Evolutionary conservation across 2,329 filamentous ascomycete genomes (phyloP).

Genomic region (Ceratocystis diversiconidia): DNA sequence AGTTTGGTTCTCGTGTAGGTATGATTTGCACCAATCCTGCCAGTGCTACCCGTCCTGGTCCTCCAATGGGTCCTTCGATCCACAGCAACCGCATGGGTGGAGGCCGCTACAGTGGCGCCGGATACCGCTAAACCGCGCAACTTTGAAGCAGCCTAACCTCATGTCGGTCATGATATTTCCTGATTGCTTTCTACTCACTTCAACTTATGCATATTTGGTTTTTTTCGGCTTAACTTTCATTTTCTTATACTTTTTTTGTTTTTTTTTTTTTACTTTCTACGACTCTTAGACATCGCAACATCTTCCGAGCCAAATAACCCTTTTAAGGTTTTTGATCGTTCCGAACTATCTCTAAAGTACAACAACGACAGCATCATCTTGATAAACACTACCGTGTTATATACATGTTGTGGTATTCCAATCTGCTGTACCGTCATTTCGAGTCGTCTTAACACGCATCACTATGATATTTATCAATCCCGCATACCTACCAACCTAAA

Average conservation of each 20-base stretch:
- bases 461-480: slow-evolving; percentile 8
- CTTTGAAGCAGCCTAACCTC: neutral
- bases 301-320: slow-evolving; percentile 1
- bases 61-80: slow-evolving; percentile 57
- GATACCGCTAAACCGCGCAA: slow-evolving; percentile 36
- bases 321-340: neutral
- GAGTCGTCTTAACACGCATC: slow-evolving; percentile 5
- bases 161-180: slow-evolving; percentile 2
- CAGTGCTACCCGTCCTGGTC: slow-evolving; percentile 74
- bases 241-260: slow-evolving; percentile 8
- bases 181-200: slow-evolving; percentile 7
- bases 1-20: slow-evolving; percentile 93
- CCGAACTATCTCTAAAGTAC: slow-evolving; percentile 5
- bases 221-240: neutral
- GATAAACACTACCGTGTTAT: neutral
- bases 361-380: slow-evolving; percentile 8
- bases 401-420: slow-evolving; percentile 6
- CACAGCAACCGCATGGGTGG: slow-evolving; percentile 35
- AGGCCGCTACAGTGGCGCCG: slow-evolving; percentile 40
- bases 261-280: slow-evolving; percentile 6
- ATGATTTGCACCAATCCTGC: slow-evolving; percentile 98
- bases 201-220: slow-evolving; percentile 8
- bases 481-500: neutral
- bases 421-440: slow-evolving; percentile 8
- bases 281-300: slow-evolving; percentile 2